Percentiles rank a stretch among this genome's conserved stretches.
Conservation (phyloP, 2,329 filamentous ascomycete species). For the Aspergillus pseudonomiae region DNA sequence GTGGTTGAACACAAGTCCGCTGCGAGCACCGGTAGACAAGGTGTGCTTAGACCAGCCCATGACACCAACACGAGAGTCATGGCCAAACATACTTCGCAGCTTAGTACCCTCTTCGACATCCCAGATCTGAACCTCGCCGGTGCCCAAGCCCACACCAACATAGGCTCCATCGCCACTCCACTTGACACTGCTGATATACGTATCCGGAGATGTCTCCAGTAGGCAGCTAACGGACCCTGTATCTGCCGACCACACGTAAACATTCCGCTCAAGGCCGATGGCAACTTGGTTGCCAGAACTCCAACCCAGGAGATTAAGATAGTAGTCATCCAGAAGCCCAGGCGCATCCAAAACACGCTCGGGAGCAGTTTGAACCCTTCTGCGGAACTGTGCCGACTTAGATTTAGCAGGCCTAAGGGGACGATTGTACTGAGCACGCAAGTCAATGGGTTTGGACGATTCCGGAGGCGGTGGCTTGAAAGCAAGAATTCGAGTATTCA, state of each 20-base stretch:
- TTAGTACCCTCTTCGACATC: slow-evolving; percentile 93
- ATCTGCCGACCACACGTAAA: slow-evolving; percentile 98
- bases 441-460: slow-evolving; percentile 96
- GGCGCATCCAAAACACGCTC: slow-evolving; percentile 96
- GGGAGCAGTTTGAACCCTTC: slow-evolving; percentile 89
- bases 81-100: slow-evolving; percentile 97
- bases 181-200: slow-evolving; percentile 97
- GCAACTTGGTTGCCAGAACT: slow-evolving; percentile 97
- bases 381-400: slow-evolving; percentile 80
- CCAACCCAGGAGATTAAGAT: slow-evolving; percentile 98
- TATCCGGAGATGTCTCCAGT: slow-evolving; percentile 84
- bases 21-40: slow-evolving; percentile 90
- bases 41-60: slow-evolving; percentile 99
- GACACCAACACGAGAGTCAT: slow-evolving; percentile 93
- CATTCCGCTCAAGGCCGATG: slow-evolving; percentile 93
- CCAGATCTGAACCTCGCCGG: slow-evolving; percentile 98
- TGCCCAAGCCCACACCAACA: slow-evolving; percentile 90
- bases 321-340: slow-evolving; percentile 96
- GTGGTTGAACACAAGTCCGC: slow-evolving; percentile 96
- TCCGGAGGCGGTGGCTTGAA: slow-evolving; percentile 99
- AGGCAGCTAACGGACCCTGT: slow-evolving; percentile 86
- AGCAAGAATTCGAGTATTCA: slow-evolving; percentile 92
- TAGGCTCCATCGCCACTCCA: slow-evolving; percentile 98
- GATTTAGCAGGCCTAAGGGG: slow-evolving; percentile 78
- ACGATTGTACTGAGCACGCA: slow-evolving; percentile 96